These are phyloP conservation scores for Scedosporium dehoogii DNA, from an alignment of 2,329 filamentous ascomycete species.

Conservation along the genomic window DNA sequence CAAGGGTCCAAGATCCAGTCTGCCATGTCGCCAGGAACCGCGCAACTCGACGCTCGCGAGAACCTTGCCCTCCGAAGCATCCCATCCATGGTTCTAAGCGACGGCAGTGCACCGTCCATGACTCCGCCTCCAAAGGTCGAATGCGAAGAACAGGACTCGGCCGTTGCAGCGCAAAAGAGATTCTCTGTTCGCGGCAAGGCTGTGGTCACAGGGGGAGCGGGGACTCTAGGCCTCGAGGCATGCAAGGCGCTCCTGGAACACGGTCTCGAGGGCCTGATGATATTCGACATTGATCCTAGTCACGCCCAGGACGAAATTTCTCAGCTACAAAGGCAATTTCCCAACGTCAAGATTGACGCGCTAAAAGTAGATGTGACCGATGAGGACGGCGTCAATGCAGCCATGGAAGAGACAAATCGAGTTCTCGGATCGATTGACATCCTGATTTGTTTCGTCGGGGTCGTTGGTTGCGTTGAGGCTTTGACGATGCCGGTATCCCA, in stretches of 20 bases:
- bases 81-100: conserved; percentile 9
- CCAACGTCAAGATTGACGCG: conserved; percentile 8
- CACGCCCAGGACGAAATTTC: conserved; percentile 53
- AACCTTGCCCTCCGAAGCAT: neutral
- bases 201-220: conserved; percentile 49
- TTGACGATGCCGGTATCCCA: conserved; percentile 59
- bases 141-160: conserved; percentile 8
- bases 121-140: conserved; percentile 6
- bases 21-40: too few relatives aligned
- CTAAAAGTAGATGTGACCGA: conserved; percentile 73
- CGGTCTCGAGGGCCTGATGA: conserved; percentile 38
- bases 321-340: conserved; percentile 62
- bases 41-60: neutral
- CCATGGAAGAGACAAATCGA: conserved; percentile 55
- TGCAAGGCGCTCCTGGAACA: conserved; percentile 59
- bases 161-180: conserved; percentile 11
- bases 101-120: conserved; percentile 7
- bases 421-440: conserved; percentile 63
- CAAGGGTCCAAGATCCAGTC: too few relatives aligned
- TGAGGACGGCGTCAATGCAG: conserved; percentile 57
- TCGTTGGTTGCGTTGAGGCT: conserved; percentile 44
- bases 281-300: conserved; percentile 59
- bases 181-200: conserved; percentile 22
- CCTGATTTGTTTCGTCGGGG: conserved; percentile 71
- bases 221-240: conserved; percentile 22